Evolutionary conservation across 208 protist genomes (phyloP), one percentile per base, ranked within the genome.

Genomic region (Leishmania guyanensis): DNA sequence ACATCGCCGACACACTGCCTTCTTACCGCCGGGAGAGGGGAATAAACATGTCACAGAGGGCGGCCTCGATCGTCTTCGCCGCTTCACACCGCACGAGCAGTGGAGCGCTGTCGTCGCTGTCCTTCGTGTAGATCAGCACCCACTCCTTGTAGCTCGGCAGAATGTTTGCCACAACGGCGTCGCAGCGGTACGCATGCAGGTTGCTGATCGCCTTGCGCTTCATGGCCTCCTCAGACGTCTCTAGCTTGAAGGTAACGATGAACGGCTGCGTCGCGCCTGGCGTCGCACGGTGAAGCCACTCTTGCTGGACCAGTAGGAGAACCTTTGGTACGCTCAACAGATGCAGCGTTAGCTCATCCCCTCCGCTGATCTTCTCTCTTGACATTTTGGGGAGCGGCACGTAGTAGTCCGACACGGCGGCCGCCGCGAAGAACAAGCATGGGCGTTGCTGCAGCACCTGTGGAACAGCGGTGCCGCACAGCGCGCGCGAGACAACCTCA

Each of bases 391-490:
- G 65, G 5, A 88, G 86, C 36, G 94, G 94, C 39, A 97, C 81
- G 85, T 87, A 96, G 83, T 96, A 97, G 82, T 97, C 94, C 26
- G 94, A 95, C 16, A 94, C 94, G 6, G 94, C 94, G 4, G 94
- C 92, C 9, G 92, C 92, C 14, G 92, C 79, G 76, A 95, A 93
- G 78, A 94, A 92, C 54, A 97, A 81, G 36, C 94, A 86, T 17
- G 90, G 92, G 2, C 72, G 75, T n/a, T 54, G 68, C 46, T 73
- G 80, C 60, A 84, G 64, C 62, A 66, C 22, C 10, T 58, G 72
- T 2, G 87, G 79, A 69, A 86, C 60, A 10, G 80, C 69, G 14
- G 71, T 4, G 33, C 79, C 58, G 68, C 88, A 90, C 50, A 97
- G 72, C 56, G 87, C 77, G 2, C 54, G 78, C 22, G 89, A 85